Evolutionary conservation across 2,329 filamentous ascomycete genomes (phyloP).

Genomic region (Penicillium sp.): DNA sequence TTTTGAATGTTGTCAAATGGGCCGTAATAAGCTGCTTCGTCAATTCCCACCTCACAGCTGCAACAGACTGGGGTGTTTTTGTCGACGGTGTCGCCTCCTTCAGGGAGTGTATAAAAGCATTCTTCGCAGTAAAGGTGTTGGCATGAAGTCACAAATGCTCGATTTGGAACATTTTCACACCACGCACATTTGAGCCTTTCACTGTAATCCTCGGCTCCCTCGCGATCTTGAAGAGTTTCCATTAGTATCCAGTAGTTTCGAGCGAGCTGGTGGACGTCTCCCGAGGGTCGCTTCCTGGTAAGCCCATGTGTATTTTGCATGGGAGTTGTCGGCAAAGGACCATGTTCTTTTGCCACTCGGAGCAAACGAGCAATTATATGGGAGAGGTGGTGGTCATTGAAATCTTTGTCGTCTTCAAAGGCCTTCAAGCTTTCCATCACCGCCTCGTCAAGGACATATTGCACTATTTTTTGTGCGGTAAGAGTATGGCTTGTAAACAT

Average conservation of each 20-base stretch:
- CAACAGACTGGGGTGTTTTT: conserved; percentile 25
- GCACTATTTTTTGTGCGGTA: conserved; percentile 47
- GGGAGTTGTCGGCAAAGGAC: not conserved
- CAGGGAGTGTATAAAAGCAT: conserved; percentile 40
- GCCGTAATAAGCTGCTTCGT: conserved; percentile 13
- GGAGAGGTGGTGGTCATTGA: conserved; percentile 1
- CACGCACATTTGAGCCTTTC: conserved; percentile 39
- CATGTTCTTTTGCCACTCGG: no score
- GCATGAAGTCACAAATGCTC: conserved; percentile 49
- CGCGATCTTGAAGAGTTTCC: not conserved
- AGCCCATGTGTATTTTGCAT: not conserved
- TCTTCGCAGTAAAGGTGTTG: conserved; percentile 55
- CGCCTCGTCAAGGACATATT: conserved; percentile 44
- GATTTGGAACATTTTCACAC: conserved; percentile 43
- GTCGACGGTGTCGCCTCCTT: conserved; percentile 24
- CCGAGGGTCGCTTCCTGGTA: not conserved
- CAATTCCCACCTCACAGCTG: conserved; percentile 13
- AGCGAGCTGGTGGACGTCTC: not conserved
- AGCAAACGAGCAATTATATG: not conserved
- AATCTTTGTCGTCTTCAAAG: conserved; percentile 27
- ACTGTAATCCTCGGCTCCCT: conserved; percentile 32
- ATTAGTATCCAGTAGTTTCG: not conserved
- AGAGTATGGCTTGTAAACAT: conserved; percentile 53
- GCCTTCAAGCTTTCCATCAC: conserved; percentile 47
- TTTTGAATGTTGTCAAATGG: conserved; percentile 6